Base-by-base conservation (phyloP, 345 rosid species). In the Eucalyptus tenuipes region DNA sequence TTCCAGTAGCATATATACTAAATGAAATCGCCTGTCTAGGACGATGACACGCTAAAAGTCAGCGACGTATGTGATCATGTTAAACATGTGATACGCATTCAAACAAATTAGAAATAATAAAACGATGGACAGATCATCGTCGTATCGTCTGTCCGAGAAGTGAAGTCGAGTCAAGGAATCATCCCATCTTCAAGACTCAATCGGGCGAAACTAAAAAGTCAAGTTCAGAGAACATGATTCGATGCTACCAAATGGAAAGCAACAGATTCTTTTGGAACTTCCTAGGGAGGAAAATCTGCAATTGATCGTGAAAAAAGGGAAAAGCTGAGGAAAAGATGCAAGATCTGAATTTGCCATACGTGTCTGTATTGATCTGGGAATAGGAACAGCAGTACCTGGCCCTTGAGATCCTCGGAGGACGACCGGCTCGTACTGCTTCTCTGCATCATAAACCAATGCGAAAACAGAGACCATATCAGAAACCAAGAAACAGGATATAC, bases 401-500 rank as follows among this genome's bases (percentile, higher is more conserved):
- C 92, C 89, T 89, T 89, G 92, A 88, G 89, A 89, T 44, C 89
- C 91, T 90, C 59, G 89, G 50, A 79, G 87, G 50, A 66, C 81
- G 89, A 88, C 55, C 47, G 91, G 92, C 33, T 92, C 94, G 89
- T 88, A 91, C 91, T 92, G 95, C 91, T 94, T 92, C 89, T 92
- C 94, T 92, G 90, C 87, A 49, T 49, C 87, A 49, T 31, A 47
- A 85, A 52, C 33, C 61, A n/a, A 17, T n/a, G 20, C 22, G 12
- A 88, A 68, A 50, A 42, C 8, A 27, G 40, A 31, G 49, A 50
- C 15, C 48, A 55, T 10, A 82, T 22, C 25, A 57, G 17, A 45
- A 57, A 8, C 22, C 22, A 81, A 66, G 17, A 66, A 40, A 86
- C 31, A 81, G 40, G 13, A 48, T 29, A 33, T 5, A 24, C 84